Evolutionary conservation across 306 rosid genomes (phyloP).

Genomic region (Dryas alaskensis): DNA sequence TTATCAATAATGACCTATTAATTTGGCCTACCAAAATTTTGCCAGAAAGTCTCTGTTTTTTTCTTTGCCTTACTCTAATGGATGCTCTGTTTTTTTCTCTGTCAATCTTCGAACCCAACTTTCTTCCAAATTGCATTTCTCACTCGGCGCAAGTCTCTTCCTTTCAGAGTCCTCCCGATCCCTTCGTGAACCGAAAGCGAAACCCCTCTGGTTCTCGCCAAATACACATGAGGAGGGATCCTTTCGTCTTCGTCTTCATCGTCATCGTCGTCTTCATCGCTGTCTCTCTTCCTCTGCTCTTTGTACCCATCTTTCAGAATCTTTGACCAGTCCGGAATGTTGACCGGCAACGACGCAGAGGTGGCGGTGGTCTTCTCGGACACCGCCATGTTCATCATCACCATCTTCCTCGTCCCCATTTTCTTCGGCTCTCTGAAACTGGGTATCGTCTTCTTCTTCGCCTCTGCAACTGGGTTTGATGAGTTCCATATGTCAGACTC

Average conservation of each 20-base stretch:
- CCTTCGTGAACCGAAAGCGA: constrained; percentile 91
- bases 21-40: constrained; percentile 20
- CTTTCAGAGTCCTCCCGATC: constrained; percentile 87
- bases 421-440: constrained; percentile 34
- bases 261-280: constrained; percentile 12
- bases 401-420: background rate
- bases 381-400: background rate
- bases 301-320: constrained; percentile 59
- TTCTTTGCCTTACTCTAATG: constrained; percentile 14
- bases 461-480: constrained; percentile 5
- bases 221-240: constrained; percentile 80
- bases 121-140: constrained; percentile 92
- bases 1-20: no score
- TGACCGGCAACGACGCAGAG: constrained; percentile 63
- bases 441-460: constrained; percentile 26
- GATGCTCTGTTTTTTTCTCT: background rate
- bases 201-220: constrained; percentile 77
- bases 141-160: constrained; percentile 73
- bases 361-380: constrained; percentile 4
- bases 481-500: constrained; percentile 57
- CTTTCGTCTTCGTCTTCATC: constrained; percentile 15
- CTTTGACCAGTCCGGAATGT: constrained; percentile 84
- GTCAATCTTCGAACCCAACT: constrained; percentile 68
- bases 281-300: constrained; percentile 31
- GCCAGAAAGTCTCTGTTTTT: constrained; percentile 9